Conservation (phyloP, 2,329 filamentous ascomycete genomes). For the Trichoderma hamatum region DNA sequence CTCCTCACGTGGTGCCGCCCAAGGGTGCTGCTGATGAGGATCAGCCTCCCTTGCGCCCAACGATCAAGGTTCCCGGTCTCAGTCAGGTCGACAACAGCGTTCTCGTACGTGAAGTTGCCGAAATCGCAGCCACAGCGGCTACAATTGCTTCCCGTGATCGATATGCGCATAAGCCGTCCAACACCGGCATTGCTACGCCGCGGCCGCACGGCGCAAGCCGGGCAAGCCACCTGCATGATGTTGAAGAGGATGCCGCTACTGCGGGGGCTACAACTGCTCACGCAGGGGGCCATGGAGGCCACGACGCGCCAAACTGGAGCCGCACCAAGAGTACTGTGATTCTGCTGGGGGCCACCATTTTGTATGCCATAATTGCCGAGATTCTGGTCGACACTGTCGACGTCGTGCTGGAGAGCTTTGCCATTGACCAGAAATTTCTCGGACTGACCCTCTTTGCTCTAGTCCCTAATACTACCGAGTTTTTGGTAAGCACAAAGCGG, state of each 20-base stretch:
- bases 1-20: conserved; percentile 77
- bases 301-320: conserved; percentile 99
- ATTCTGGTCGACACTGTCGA: conserved; percentile 97
- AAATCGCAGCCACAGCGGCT: conserved; percentile 90
- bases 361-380: conserved; percentile 97
- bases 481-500: conserved; percentile 68
- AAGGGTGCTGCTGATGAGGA: conserved; percentile 54
- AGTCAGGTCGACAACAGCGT: conserved; percentile 80
- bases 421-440: conserved; percentile 95
- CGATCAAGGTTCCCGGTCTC: conserved; percentile 63
- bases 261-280: conserved; percentile 41
- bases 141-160: conserved; percentile 81
- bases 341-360: conserved; percentile 81
- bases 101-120: conserved; percentile 83
- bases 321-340: conserved; percentile 88
- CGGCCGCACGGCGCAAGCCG: conserved; percentile 41
- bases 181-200: conserved; percentile 34
- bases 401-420: conserved; percentile 85
- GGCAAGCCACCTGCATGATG: conserved; percentile 46
- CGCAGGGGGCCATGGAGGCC: conserved; percentile 64
- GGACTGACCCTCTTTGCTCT: conserved; percentile 96
- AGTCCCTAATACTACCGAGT: conserved; percentile 97
- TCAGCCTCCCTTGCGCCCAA: conserved; percentile 40
- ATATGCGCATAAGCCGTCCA: conserved; percentile 45
- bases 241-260: conserved; percentile 48